Evolutionary conservation across 768 basidiomycete genomes (phyloP), one percentile per base, ranked within the genome.

Genomic region (Panellus pusillus): DNA sequence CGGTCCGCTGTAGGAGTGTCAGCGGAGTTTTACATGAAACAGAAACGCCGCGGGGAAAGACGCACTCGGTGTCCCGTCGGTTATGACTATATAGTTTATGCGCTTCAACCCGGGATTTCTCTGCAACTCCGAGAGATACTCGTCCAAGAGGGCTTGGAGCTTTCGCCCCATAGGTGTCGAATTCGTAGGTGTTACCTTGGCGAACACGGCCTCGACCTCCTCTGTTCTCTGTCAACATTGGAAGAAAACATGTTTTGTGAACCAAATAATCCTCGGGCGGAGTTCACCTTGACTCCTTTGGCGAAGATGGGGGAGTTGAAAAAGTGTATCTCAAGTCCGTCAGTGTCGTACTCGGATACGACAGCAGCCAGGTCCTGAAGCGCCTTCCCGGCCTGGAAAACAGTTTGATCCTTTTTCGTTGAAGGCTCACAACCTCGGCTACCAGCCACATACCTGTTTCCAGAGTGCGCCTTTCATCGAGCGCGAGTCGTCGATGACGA

Each of bases 241-340:
- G 9, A n/a, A 9, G 14, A 27, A 29, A 17, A 4, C 36, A 29
- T 28, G 0, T 73, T 74, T n/a, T 2, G 71, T 69, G 20, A 70
- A 73, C 6, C 20, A 6, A 24, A 44, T 37, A 2, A 15, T 37
- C 19, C 32, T 18, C 3, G 5, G 2, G 19, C 17, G 32, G 9
- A 11, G 14, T 63, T 52, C 54, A 66, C 77, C 67, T 69, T 73
- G 50, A 79, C 27, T 40, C 67, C 65, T 9, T 43, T 44, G 0
- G 69, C 72, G 40, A 55, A 55, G 36, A 47, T 58, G 6, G 49
- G 28, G 31, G 72, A 62, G 55, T 84, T 84, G 44, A 85, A 63
- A 66, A 85, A 85, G 51, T 79, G 66, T 3, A 85, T 72, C 45
- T 84, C 82, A 29, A 85, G 72, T 2, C 83, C 83, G 37, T 82